phyloP scores from a whole-genome alignment of 495 filamentous ascomycete species.

The Aspergillus baeticus region DNA sequence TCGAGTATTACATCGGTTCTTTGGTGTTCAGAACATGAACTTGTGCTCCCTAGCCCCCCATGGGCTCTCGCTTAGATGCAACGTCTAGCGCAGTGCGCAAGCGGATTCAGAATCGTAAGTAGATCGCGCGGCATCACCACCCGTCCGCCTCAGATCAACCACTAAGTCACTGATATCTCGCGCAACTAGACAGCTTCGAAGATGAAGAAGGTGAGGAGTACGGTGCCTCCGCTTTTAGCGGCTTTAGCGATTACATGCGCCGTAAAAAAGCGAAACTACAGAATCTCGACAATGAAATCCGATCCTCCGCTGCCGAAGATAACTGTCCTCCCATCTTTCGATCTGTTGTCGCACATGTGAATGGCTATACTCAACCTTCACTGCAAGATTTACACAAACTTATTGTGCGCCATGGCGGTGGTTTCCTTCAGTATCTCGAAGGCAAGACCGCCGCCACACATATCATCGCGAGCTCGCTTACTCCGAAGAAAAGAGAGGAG shows the following conservation, averaged over 20 bases:
- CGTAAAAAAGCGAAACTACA: slow-evolving; percentile 95
- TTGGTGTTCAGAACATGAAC: slow-evolving; percentile 23
- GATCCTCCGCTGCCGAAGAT: slow-evolving; percentile 52
- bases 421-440: slow-evolving; percentile 92
- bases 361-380: slow-evolving; percentile 90
- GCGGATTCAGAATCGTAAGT: slow-evolving; percentile 68
- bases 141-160: not conserved
- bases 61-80: slow-evolving; percentile 77
- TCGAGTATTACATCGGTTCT: slow-evolving; percentile 3
- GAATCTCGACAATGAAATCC: slow-evolving; percentile 82
- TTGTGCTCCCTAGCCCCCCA: slow-evolving; percentile 40
- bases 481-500: slow-evolving; percentile 87
- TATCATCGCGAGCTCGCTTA: slow-evolving; percentile 86
- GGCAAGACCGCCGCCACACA: slow-evolving; percentile 92
- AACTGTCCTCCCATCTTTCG: slow-evolving; percentile 82
- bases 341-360: slow-evolving; percentile 84
- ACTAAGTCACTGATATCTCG: slow-evolving; percentile 13
- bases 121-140: slow-evolving; percentile 9
- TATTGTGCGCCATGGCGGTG: slow-evolving; percentile 86
- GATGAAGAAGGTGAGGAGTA: slow-evolving; percentile 90
- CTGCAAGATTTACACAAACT: slow-evolving; percentile 82
- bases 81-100: slow-evolving; percentile 79
- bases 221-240: slow-evolving; percentile 79
- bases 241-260: slow-evolving; percentile 85
- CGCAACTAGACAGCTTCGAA: slow-evolving; percentile 52